These are phyloP conservation scores for Coprinopsis strossmayeri DNA, from an alignment of 768 basidiomycete species.

Conservation along the genomic window DNA sequence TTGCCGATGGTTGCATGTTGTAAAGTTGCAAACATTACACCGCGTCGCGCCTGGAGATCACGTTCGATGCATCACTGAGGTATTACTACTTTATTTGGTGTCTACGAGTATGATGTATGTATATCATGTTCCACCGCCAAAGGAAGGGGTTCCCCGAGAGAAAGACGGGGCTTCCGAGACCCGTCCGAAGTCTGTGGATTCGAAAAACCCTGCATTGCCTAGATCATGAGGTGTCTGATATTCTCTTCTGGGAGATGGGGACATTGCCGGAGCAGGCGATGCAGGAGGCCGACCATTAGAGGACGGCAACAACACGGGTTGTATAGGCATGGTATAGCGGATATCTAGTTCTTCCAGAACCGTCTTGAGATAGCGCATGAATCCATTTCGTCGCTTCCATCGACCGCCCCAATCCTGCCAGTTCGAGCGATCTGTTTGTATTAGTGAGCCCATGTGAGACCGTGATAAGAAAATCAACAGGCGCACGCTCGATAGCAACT, in stretches of 20 bases:
- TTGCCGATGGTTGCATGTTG: constrained; percentile 13
- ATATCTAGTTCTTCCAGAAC: constrained; percentile 71
- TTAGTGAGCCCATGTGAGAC: constrained; percentile 5
- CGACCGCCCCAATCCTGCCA: constrained; percentile 88
- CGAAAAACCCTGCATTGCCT: constrained; percentile 22
- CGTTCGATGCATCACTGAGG: too few relatives aligned
- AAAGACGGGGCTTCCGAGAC: constrained; percentile 4
- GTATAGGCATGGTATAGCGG: constrained; percentile 62
- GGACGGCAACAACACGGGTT: constrained; percentile 56
- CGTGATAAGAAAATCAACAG: constrained; percentile 12
- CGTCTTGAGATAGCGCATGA: constrained; percentile 71
- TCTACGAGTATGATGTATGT: too few relatives aligned
- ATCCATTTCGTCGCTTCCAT: constrained; percentile 65
- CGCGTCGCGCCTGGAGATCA: not conserved
- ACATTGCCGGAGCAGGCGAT: constrained; percentile 12
- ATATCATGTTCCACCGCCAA: not conserved
- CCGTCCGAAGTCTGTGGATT: constrained; percentile 11
- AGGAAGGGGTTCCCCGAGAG: not conserved
- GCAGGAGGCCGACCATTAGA: constrained; percentile 12
- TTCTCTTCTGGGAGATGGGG: not conserved
- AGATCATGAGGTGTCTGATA: constrained; percentile 6
- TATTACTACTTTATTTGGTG: too few relatives aligned
- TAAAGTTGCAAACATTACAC: not conserved
- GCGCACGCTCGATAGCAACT: constrained; percentile 69
- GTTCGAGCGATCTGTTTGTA: constrained; percentile 55